Evolutionary conservation across 805 yeast genomes (phyloP), one percentile per base, ranked within the genome.

Genomic region (Myxozyma neotropica): DNA sequence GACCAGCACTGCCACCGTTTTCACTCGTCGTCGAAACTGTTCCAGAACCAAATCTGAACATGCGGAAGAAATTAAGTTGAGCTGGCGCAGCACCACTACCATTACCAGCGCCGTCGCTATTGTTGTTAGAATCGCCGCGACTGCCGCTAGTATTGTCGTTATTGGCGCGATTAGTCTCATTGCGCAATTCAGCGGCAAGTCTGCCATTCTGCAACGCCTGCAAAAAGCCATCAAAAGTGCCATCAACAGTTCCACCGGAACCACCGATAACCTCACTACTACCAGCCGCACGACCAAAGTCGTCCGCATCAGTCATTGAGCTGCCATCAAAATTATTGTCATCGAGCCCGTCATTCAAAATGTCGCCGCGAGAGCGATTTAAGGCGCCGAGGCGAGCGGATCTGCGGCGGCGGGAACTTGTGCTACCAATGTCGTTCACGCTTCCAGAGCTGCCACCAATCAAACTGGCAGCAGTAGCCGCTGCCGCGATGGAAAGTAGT

Each of bases 221-320:
- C 6, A 81, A 63, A 61, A 82, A 82, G 39, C 80, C 81, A 35
- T 72, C 71, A 67, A 81, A 82, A 12, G 75, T 77, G 4, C 75
- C 62, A 57, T 79, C 81, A 26, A 64, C 69, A 39, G 66, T 63
- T 36, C 59, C 70, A 23, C 57, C 61, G 10, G 54, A 61, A 4
- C 58, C 57, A 7, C 45, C 53, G 8, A 33, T 17, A 33, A 29
- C 44, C 8, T 45, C 55, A 6, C 48, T 44, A 8, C 19, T 31
- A 19, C 43, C 21, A 19, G 21, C 43, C 21, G 21, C 10, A 29
- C 33, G 17, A 7, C 21, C 43, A 38, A 19, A 38, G n/a, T n/a
- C 17, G 12, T 38, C 23, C 21, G 43, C 4, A 8, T 38, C 21
- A 4, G 17, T 19, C 21, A 19, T 5, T 15, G 10, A 15, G n/a